Evolutionary conservation across 768 basidiomycete genomes (phyloP).

Genomic region (Tulasnella sp.): DNA sequence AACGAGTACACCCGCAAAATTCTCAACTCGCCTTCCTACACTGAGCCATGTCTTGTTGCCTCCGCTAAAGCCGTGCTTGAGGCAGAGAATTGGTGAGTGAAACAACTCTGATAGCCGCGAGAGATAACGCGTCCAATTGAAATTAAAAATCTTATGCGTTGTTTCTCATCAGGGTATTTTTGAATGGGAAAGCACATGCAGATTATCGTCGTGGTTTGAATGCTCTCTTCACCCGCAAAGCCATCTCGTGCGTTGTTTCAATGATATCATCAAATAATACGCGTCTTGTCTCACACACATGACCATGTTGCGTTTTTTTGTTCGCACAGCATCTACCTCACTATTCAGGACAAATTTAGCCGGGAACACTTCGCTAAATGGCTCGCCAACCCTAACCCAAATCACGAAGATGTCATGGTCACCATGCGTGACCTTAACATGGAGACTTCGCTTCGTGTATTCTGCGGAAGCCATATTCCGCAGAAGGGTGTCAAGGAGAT

Average conservation of each 20-base stretch:
- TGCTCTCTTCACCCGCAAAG: conserved; percentile 84
- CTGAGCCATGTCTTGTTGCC: conserved; percentile 89
- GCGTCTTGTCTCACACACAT: background rate
- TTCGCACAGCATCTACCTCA: conserved; percentile 55
- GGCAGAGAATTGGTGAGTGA: conserved; percentile 68
- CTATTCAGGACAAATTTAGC: conserved; percentile 69
- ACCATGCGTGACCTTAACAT: conserved; percentile 89
- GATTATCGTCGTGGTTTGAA: conserved; percentile 90
- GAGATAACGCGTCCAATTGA: background rate
- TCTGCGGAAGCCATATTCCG: conserved; percentile 84
- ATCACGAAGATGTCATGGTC: conserved; percentile 55
- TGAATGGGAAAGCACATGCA: conserved; percentile 84
- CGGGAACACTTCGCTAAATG: conserved; percentile 63
- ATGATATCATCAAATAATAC: background rate
- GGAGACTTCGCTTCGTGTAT: conserved; percentile 91
- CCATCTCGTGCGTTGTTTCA: conserved; percentile 51
- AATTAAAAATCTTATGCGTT: background rate
- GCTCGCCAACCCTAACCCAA: conserved; percentile 43
- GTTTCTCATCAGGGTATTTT: conserved; percentile 67
- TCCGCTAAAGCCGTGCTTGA: conserved; percentile 78
- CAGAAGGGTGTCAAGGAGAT: conserved; percentile 68
- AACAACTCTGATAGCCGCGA: background rate
- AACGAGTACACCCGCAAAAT: conserved; percentile 92
- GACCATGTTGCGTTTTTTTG: background rate
- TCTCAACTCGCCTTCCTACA: conserved; percentile 80